Evolutionary conservation across 108 stramenopile species (phyloP).

Genomic region (Aurantiochytrium sp.): DNA sequence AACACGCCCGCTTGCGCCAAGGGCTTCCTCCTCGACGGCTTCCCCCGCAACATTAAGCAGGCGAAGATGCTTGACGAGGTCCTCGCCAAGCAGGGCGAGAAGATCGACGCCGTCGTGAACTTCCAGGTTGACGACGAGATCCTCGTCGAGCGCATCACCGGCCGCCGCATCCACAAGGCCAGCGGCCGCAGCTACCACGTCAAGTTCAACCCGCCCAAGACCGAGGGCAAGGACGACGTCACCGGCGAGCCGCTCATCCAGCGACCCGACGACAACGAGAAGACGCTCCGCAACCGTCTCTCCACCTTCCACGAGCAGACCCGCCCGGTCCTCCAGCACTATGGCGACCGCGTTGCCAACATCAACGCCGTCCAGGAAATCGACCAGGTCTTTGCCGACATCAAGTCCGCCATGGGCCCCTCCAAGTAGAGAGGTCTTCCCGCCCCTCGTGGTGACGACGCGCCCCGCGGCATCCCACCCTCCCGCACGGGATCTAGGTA

Average conservation of each 20-base stretch:
- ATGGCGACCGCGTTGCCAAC: conserved; percentile 72
- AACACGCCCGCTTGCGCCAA: conserved; percentile 77
- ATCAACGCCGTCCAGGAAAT: conserved; percentile 87
- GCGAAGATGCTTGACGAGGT: conserved; percentile 87
- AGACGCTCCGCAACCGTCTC: conserved; percentile 80
- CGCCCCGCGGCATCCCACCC: background rate
- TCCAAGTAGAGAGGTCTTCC: background rate
- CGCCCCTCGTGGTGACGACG: background rate
- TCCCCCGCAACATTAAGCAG: conserved; percentile 93
- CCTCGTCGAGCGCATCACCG: conserved; percentile 91
- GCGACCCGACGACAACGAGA: conserved; percentile 89
- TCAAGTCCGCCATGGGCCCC: conserved; percentile 34
- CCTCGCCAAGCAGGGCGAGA: conserved; percentile 77
- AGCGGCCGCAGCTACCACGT: conserved; percentile 92
- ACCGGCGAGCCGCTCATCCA: conserved; percentile 92
- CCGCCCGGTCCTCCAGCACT: conserved; percentile 88
- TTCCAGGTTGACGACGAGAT: conserved; percentile 87
- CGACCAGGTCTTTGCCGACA: conserved; percentile 78
- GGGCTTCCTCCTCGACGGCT: conserved; percentile 97
- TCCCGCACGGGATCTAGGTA: background rate
- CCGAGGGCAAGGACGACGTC: conserved; percentile 65
- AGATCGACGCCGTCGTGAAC: conserved; percentile 85
- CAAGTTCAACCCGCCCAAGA: conserved; percentile 72
- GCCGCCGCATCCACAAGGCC: conserved; percentile 87
- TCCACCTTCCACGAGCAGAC: conserved; percentile 90